These are phyloP conservation scores for Cardiospermum halicacabum DNA, from an alignment of 345 rosid species.

Conservation along the genomic window DNA sequence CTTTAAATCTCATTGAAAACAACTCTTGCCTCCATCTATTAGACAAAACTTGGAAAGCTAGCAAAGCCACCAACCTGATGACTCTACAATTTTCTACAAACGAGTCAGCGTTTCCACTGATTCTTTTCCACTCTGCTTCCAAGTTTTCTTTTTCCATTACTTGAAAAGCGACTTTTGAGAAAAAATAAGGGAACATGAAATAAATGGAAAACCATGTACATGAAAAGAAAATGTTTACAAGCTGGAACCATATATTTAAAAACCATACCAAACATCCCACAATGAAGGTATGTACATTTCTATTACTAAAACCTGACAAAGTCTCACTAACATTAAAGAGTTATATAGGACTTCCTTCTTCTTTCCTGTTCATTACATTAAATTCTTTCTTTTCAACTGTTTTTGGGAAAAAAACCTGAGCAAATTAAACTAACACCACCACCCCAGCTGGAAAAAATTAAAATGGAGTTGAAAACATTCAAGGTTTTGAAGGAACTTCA, in stretches of 20 bases:
- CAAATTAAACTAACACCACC: slow-evolving; percentile 17
- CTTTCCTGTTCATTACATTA: background rate
- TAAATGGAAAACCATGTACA: slow-evolving; percentile 8
- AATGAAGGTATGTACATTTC: slow-evolving; percentile 22
- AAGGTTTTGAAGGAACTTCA: slow-evolving; percentile 13
- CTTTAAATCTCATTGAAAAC: slow-evolving; percentile 24
- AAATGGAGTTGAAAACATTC: background rate
- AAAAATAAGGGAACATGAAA: background rate
- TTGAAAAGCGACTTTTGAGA: background rate
- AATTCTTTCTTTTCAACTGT: slow-evolving; percentile 4
- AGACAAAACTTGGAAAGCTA: slow-evolving; percentile 13
- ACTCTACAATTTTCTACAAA: background rate
- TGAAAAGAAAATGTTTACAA: too few relatives aligned
- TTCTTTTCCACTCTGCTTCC: background rate
- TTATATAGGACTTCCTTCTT: background rate
- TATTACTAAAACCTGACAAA: slow-evolving; percentile 20
- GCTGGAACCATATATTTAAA: slow-evolving; percentile 13
- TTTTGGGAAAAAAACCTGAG: slow-evolving; percentile 17
- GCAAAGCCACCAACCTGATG: background rate
- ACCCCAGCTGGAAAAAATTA: slow-evolving; percentile 10
- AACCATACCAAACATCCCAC: slow-evolving; percentile 20
- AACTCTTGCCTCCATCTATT: slow-evolving; percentile 22
- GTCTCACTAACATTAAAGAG: background rate
- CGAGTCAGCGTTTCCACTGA: background rate
- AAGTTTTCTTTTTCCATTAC: background rate